Percentiles rank a stretch among this genome's conserved stretches.
These are phyloP conservation scores for Bassia scoparia DNA, from an alignment of 148 eudicot species.

Conservation along the genomic window DNA sequence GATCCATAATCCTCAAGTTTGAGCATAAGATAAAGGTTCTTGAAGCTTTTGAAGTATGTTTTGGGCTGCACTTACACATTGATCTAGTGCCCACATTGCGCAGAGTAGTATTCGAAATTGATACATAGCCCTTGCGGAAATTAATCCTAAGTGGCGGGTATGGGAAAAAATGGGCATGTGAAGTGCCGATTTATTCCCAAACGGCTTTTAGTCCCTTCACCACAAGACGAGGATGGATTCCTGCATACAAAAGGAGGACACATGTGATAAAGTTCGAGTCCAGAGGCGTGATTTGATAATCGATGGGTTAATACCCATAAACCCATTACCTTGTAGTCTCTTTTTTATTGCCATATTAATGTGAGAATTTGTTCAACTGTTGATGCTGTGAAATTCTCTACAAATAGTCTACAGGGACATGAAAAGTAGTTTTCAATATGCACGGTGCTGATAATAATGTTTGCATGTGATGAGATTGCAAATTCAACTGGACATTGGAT, in stretches of 20 bases:
- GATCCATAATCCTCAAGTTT: not conserved
- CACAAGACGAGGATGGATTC: not conserved
- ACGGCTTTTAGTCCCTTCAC: not conserved
- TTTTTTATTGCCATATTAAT: not conserved
- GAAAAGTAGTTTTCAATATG: not conserved
- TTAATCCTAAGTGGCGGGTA: not conserved
- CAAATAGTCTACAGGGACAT: conserved; percentile 16
- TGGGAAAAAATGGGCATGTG: not conserved
- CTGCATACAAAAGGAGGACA: not conserved
- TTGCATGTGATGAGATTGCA: conserved; percentile 15
- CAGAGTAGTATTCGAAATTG: not conserved
- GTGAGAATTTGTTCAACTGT: not conserved
- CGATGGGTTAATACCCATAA: not conserved
- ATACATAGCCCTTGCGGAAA: not conserved
- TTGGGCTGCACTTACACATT: not conserved
- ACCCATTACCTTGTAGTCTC: not conserved
- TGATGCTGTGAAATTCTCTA: not conserved
- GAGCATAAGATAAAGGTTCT: not conserved
- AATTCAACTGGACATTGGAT: conserved; percentile 14
- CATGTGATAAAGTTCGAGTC: not conserved
- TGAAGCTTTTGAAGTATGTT: conserved; percentile 1
- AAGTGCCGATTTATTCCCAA: not conserved
- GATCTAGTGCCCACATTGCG: not conserved
- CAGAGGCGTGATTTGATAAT: not conserved
- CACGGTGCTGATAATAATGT: not conserved